Evolutionary conservation across 176 grass and related monocot genomes (phyloP).

Genomic region (Avena eriantha): DNA sequence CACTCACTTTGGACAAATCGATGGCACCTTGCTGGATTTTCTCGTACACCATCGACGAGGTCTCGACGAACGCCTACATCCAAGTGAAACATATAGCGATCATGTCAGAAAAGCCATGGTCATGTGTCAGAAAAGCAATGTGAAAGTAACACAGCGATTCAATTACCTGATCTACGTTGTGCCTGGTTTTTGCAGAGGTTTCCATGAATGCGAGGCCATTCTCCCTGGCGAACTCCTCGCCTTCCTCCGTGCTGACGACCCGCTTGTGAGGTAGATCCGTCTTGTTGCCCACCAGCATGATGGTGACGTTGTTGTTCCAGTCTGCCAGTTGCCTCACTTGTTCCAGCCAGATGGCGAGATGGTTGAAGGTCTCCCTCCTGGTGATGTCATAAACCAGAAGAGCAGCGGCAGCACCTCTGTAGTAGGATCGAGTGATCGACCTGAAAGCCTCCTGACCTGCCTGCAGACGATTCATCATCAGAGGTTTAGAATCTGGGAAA

Average conservation of each 20-base stretch:
- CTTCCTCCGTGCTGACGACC: constrained; percentile 64
- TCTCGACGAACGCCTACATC: constrained; percentile 57
- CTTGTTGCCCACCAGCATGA: constrained; percentile 73
- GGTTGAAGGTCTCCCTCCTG: constrained; percentile 76
- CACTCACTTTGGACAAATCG: constrained; percentile 59
- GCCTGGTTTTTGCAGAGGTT: constrained; percentile 63
- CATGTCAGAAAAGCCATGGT: neutral
- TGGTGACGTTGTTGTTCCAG: constrained; percentile 61
- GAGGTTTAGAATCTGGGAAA: neutral
- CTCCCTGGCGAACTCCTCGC: constrained; percentile 68
- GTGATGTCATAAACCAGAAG: constrained; percentile 74
- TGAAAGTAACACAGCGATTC: neutral
- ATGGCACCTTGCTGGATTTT: constrained; percentile 68
- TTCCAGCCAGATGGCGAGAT: constrained; percentile 61
- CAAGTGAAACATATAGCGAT: neutral
- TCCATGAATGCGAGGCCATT: constrained; percentile 67
- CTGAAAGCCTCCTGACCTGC: constrained; percentile 69
- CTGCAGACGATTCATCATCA: constrained; percentile 29
- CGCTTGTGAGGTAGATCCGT: constrained; percentile 56
- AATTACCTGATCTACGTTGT: constrained; percentile 68
- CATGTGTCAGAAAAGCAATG: neutral
- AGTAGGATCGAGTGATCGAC: constrained; percentile 69
- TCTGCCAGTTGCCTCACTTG: constrained; percentile 54
- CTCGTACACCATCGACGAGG: constrained; percentile 57
- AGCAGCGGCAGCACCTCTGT: constrained; percentile 58